Evolutionary conservation across 108 stramenopile genomes (phyloP).

Genomic region (Fistulifera solaris): DNA sequence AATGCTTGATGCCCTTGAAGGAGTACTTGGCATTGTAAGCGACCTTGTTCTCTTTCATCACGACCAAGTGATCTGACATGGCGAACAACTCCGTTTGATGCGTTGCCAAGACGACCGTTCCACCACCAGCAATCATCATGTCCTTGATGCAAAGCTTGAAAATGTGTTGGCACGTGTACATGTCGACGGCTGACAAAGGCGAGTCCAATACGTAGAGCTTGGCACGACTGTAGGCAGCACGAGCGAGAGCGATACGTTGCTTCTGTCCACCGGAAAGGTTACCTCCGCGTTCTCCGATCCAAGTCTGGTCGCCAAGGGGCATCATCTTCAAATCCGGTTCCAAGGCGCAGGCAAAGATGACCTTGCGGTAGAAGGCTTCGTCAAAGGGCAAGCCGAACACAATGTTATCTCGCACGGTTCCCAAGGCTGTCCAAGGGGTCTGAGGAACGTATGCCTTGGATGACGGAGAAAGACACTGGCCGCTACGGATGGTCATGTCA

Average conservation of each 20-base stretch:
- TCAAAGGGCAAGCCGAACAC: conserved; percentile 67
- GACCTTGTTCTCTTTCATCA: conserved; percentile 11
- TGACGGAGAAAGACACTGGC: conserved; percentile 34
- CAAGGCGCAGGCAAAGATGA: conserved; percentile 72
- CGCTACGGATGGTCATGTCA: conserved; percentile 52
- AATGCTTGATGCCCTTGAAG: conserved; percentile 8
- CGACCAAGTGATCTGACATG: conserved; percentile 24
- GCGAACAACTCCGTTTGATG: too few species aligned
- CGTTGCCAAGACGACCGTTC: too few species aligned
- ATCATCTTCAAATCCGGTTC: conserved; percentile 69
- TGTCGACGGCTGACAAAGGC: too few species aligned
- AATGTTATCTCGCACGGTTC: conserved; percentile 89
- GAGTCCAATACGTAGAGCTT: too few species aligned
- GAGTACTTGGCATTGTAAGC: conserved; percentile 6
- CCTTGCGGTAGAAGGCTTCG: conserved; percentile 66
- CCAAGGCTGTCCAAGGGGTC: conserved; percentile 91
- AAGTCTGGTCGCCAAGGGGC: conserved; percentile 82
- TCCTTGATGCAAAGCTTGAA: conserved; percentile 44
- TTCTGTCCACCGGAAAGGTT: conserved; percentile 91
- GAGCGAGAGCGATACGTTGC: conserved; percentile 86
- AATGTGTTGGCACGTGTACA: too few species aligned
- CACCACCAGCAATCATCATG: background rate
- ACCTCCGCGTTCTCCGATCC: conserved; percentile 91
- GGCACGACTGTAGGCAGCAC: conserved; percentile 73
- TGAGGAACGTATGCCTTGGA: conserved; percentile 72